Evolutionary conservation across 179 eudicot species (phyloP), one percentile per base, ranked within the genome.

Genomic region (Patellifolia procumbens): DNA sequence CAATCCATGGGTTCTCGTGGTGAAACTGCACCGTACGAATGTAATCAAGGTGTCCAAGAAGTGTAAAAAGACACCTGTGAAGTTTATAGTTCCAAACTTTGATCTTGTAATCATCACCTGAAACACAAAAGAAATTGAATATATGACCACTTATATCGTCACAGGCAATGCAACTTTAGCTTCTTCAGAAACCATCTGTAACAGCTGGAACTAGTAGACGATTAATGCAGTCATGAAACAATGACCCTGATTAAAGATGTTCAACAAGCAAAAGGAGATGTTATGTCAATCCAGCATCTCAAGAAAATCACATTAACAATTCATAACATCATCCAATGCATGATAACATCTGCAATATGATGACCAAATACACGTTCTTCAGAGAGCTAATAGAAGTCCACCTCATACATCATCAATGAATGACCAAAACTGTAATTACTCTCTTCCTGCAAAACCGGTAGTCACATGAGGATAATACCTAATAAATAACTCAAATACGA

Each of bases 81-180:
- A 87, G 45, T 83, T 92, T 92, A 85, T 92, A 92, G 85, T 91
- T 92, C 97, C 97, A 92, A 49, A 92, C 96, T 83, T 92, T 92
- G 60, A 92, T 92, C 86, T 92, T 91, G 85, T 91, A 92, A 82
- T 92, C 97, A 71, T 92, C 97, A 77, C 97, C 97, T 92, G 85
- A 68, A 79, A 45, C 76, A 43, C 39, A 62, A 67, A 73, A 34
- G 42, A 74, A 61, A 42, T 63, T 46, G 6, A 46, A 9, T 43
- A 52, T 51, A 37, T 49, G 22, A 72, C 52, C 70, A 59, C 49
- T 68, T 26, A n/a, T n/a, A 1, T 1, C 20, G 42, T 1, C 48
- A 43, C 19, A 42, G 0, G 10, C 22, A 45, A 43, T 1, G 1
- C 32, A 2, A 15, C 34, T 1, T 20, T 2, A 64, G 2, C 1